Evolutionary conservation across 2,329 filamentous ascomycete genomes (phyloP).

Genomic region (Parasarocladium wereldwijsianum): DNA sequence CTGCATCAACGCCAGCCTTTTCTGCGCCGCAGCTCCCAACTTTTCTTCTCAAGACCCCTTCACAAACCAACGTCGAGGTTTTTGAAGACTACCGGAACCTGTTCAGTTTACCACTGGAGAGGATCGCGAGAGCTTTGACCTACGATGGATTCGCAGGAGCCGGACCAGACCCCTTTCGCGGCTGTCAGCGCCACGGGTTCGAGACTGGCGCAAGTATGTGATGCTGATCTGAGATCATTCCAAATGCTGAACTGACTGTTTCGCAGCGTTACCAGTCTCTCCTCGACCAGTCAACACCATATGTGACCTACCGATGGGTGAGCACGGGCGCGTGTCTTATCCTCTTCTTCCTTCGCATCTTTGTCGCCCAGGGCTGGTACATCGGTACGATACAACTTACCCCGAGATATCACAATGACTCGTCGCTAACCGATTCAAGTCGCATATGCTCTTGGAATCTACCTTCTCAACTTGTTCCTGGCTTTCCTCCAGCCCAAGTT

Average conservation of each 20-base stretch:
- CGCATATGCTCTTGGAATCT: slow-evolving; percentile 94
- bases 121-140: no score
- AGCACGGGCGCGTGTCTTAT: slow-evolving; percentile 63
- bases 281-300: slow-evolving; percentile 86
- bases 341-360: slow-evolving; percentile 77
- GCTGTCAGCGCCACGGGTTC: slow-evolving; percentile 78
- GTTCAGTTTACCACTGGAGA: no score
- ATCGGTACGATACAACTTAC: slow-evolving; percentile 50
- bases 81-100: no score
- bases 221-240: not conserved
- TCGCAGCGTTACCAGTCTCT: slow-evolving; percentile 59
- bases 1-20: slow-evolving; percentile 2
- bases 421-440: slow-evolving; percentile 37
- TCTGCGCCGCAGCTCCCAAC: not conserved
- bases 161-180: slow-evolving; percentile 82
- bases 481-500: slow-evolving; percentile 98
- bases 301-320: slow-evolving; percentile 77
- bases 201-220: slow-evolving; percentile 53
- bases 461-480: slow-evolving; percentile 97
- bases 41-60: not conserved
- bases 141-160: slow-evolving; percentile 74
- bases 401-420: not conserved
- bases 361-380: slow-evolving; percentile 95
- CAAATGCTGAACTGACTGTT: not conserved
- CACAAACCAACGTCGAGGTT: no score